Base-by-base conservation (phyloP, 2,329 filamentous ascomycete species). In the Botrytis fragariae region DNA sequence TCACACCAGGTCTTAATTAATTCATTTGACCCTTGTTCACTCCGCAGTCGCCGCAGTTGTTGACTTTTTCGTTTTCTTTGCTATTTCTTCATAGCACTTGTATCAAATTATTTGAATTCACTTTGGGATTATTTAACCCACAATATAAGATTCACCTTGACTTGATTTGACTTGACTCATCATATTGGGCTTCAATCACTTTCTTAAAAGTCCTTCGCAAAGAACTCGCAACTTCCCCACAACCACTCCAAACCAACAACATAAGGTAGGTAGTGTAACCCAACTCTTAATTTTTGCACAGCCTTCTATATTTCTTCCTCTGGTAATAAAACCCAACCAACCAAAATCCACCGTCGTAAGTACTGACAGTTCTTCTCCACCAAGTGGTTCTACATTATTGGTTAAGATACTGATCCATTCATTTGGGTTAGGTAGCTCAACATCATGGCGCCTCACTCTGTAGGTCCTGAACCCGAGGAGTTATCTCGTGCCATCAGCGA, bases 401-500 rank as follows among this genome's bases (percentile, higher is more conserved):
- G 35, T 32, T 71, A 22, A n/a, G 51, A 57, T 39, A 51, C 63
- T 69, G 42, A 69, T 42, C 62, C 37, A n/a, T 48, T 18, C 22
- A 22, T 59, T 37, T 39, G 48, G 25, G 20, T 61, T n/a, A 60
- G 54, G 29, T 48, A 61, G 10, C 32, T 60, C 57, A 61, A 29
- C 22, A 72, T 61, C 39, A 72, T 72, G 71, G 54, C 51, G 16
- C 63, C 71, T 64, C 71, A 72, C 71, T 72, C 71, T 39, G 32
- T 72, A 61, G 71, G 71, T 48, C 71, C 71, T 14, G 54, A 72
- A 37, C 72, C 74, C 25, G 73, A 75, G 35, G 74, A 74, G 45
- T 70, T 80, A 25, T 77, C 77, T 25, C 69, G 76, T 65, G 75
- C 76, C 20, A 73, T 80, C 63, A 78, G 76, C 64, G 73, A 78